These are phyloP conservation scores for Fusarium tjaetaba DNA, from an alignment of 2,329 filamentous ascomycete species.

Conservation along the genomic window DNA sequence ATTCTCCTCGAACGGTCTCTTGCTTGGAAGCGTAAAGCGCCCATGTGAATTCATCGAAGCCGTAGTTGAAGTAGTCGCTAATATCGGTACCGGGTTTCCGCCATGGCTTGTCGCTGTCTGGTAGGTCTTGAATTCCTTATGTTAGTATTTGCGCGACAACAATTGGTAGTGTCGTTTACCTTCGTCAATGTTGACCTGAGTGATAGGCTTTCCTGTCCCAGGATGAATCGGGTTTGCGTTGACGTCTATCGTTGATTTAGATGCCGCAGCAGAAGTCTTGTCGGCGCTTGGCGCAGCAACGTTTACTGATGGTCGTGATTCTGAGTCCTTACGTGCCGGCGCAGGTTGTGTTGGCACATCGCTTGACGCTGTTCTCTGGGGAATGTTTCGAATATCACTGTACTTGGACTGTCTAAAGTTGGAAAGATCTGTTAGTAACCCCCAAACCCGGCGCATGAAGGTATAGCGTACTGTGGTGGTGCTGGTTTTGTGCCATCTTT, in stretches of 20 bases:
- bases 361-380: constrained; percentile 65
- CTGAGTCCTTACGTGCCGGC: constrained; percentile 58
- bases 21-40: constrained; percentile 93
- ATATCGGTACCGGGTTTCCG: constrained; percentile 92
- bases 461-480: constrained; percentile 63
- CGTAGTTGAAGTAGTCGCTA: constrained; percentile 98
- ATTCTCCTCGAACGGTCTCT: constrained; percentile 79
- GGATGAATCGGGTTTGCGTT: constrained; percentile 84
- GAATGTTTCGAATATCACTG: constrained; percentile 73
- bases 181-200: constrained; percentile 78
- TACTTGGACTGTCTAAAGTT: constrained; percentile 65
- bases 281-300: constrained; percentile 58
- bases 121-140: constrained; percentile 61
- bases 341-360: constrained; percentile 59
- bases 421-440: constrained; percentile 11
- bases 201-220: constrained; percentile 81
- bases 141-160: neutral
- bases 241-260: constrained; percentile 86
- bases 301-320: constrained; percentile 47
- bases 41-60: constrained; percentile 99
- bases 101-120: constrained; percentile 92
- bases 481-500: constrained; percentile 71
- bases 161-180: constrained; percentile 50
- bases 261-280: constrained; percentile 70
- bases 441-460: neutral